Percentiles rank a stretch among this genome's conserved stretches.
These are phyloP conservation scores for Sugiyamaella pinicola DNA, from an alignment of 1,139 yeast genomes.

Conservation along the genomic window DNA sequence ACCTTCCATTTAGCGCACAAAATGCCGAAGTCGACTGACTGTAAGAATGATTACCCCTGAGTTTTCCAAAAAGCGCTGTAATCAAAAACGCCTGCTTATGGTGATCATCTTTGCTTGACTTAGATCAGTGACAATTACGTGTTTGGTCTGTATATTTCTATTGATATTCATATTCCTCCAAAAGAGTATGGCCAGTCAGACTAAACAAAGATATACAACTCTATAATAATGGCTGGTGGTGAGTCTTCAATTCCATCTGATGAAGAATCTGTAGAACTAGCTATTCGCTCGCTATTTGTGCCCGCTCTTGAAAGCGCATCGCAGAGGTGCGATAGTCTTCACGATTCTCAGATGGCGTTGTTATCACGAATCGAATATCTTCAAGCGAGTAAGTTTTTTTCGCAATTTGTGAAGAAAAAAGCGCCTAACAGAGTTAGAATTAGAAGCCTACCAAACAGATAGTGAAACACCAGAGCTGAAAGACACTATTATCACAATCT, in stretches of 20 bases:
- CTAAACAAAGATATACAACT: not conserved
- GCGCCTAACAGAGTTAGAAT: slow-evolving; percentile 23
- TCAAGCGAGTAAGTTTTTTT: slow-evolving; percentile 31
- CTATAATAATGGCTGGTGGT: slow-evolving; percentile 11
- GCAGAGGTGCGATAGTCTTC: slow-evolving; percentile 35
- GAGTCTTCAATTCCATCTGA: slow-evolving; percentile 10
- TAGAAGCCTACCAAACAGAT: slow-evolving; percentile 28
- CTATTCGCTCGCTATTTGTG: slow-evolving; percentile 32
- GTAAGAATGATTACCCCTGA: slow-evolving; percentile 5
- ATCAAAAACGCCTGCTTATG: not conserved
- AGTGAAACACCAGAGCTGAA: slow-evolving; percentile 32
- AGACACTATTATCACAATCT: slow-evolving; percentile 29
- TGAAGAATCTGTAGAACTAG: slow-evolving; percentile 29
- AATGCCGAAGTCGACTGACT: too few species aligned
- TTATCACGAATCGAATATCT: slow-evolving; percentile 33
- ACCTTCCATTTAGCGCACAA: too few species aligned
- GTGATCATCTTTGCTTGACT: not conserved
- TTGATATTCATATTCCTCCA: too few species aligned
- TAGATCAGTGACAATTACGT: too few species aligned
- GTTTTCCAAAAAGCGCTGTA: not conserved
- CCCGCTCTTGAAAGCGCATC: slow-evolving; percentile 36
- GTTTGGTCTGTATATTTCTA: too few species aligned
- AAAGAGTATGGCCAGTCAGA: not conserved
- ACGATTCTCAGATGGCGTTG: slow-evolving; percentile 36
- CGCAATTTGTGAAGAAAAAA: too few species aligned